phyloP scores from a whole-genome alignment of 1,139 yeast genomes.

The Diutina catenulata region DNA sequence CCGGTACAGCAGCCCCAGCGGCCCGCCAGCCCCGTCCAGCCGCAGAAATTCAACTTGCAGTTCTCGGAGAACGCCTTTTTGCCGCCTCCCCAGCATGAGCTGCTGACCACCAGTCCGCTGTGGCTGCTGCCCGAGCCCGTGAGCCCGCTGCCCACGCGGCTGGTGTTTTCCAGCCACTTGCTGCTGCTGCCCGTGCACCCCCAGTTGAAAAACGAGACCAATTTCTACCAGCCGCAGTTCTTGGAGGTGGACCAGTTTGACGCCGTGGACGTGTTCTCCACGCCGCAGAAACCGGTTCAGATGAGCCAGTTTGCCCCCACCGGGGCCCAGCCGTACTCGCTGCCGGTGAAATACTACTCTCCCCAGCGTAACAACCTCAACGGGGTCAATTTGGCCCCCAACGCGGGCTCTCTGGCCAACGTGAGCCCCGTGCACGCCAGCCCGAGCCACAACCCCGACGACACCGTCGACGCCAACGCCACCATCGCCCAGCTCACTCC shows the following conservation, averaged over 20 bases:
- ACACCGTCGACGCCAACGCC: constrained; percentile 29
- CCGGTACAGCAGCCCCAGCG: constrained; percentile 28
- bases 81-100: neutral
- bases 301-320: neutral
- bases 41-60: constrained; percentile 6
- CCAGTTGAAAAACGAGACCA: neutral
- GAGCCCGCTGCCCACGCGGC: constrained; percentile 16
- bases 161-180: constrained; percentile 4
- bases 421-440: constrained; percentile 8
- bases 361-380: too few relatives aligned
- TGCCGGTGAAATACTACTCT: constrained; percentile 18
- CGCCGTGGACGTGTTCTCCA: constrained; percentile 10
- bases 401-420: neutral
- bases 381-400: too few relatives aligned
- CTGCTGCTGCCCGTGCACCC: constrained; percentile 2
- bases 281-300: neutral
- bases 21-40: constrained; percentile 8
- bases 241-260: constrained; percentile 16
- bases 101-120: neutral
- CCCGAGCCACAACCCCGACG: constrained; percentile 15
- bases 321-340: constrained; percentile 7
- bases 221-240: constrained; percentile 29
- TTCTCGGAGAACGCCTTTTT: constrained; percentile 2
- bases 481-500: constrained; percentile 33
- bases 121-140: constrained; percentile 27